A percentile compares a stretch with the other conserved stretches of the same genome.
phyloP scores from a whole-genome alignment of 2,329 filamentous ascomycete species.

The Talaromyces albobiverticillius region DNA sequence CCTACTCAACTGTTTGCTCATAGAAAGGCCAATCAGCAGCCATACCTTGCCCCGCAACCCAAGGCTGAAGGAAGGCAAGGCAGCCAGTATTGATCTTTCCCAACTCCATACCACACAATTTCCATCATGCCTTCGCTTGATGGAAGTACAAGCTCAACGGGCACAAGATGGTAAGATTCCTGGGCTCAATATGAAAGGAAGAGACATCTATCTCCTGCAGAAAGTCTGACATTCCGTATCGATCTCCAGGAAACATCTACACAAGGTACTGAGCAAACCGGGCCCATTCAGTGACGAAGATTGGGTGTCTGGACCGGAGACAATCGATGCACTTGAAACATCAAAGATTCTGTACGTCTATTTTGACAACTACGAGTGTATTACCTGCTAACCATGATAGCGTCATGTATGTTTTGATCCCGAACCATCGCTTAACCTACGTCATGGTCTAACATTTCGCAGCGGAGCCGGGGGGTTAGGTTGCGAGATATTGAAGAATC shows the following conservation, averaged over 20 bases:
- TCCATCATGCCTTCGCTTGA: conserved; percentile 13
- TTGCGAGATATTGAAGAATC: conserved; percentile 94
- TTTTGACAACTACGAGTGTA: background rate
- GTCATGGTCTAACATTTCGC: conserved; percentile 27
- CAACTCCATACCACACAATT: background rate
- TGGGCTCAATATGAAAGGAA: background rate
- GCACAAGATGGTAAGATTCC: conserved; percentile 26
- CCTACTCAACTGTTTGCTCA: background rate
- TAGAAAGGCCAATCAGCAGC: background rate
- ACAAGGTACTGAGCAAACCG: conserved; percentile 70
- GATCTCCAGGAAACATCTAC: conserved; percentile 69
- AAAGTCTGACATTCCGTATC: conserved; percentile 8
- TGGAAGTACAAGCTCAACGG: background rate
- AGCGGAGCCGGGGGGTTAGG: conserved; percentile 92
- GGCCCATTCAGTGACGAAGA: conserved; percentile 79
- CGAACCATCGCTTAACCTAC: background rate
- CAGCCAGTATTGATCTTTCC: background rate
- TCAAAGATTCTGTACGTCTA: conserved; percentile 70
- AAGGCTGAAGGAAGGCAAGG: background rate
- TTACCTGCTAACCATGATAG: conserved; percentile 36
- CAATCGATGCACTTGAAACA: conserved; percentile 58
- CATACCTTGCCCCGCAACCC: background rate
- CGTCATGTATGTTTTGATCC: conserved; percentile 47
- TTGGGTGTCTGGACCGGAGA: conserved; percentile 50
- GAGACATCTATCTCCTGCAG: background rate